Conservation (phyloP, 2,329 filamentous ascomycete genomes). For the Graphiopsis chlorocephala region DNA sequence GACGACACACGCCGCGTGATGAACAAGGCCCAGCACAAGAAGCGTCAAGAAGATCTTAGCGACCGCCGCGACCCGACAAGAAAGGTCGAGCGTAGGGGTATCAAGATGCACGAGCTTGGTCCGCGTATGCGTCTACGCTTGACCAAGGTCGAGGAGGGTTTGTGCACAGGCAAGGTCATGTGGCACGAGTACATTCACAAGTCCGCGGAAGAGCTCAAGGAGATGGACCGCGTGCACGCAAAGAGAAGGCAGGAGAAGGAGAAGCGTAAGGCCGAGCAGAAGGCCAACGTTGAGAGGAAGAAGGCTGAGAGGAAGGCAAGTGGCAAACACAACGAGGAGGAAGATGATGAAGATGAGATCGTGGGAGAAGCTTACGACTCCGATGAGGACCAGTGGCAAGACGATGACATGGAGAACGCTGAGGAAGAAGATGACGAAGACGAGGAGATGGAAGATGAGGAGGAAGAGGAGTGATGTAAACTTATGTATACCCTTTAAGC, state of each 20-base stretch:
- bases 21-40: conserved; percentile 49
- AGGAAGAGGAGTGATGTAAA: conserved; percentile 17
- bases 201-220: conserved; percentile 70
- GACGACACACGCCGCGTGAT: conserved; percentile 61
- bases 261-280: conserved; percentile 74
- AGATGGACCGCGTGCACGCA: conserved; percentile 81
- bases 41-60: conserved; percentile 20
- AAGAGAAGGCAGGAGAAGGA: conserved; percentile 77
- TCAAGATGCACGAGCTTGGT: conserved; percentile 89
- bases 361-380: conserved; percentile 50
- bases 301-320: conserved; percentile 55
- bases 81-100: conserved; percentile 75
- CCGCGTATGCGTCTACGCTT: conserved; percentile 84
- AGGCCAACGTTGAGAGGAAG: conserved; percentile 87
- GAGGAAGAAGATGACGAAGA: conserved; percentile 33
- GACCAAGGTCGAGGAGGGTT: conserved; percentile 92
- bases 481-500: conserved; percentile 10
- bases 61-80: conserved; percentile 36
- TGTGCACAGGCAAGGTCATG: conserved; percentile 87
- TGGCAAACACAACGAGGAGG: conserved; percentile 42
- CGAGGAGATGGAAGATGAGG: conserved; percentile 27
- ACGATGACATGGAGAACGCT: conserved; percentile 47
- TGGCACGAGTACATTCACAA: conserved; percentile 97
- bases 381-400: conserved; percentile 51
- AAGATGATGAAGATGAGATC: conserved; percentile 35